Conservation (phyloP, 2,329 filamentous ascomycete genomes). For the Talaromyces sp. region DNA sequence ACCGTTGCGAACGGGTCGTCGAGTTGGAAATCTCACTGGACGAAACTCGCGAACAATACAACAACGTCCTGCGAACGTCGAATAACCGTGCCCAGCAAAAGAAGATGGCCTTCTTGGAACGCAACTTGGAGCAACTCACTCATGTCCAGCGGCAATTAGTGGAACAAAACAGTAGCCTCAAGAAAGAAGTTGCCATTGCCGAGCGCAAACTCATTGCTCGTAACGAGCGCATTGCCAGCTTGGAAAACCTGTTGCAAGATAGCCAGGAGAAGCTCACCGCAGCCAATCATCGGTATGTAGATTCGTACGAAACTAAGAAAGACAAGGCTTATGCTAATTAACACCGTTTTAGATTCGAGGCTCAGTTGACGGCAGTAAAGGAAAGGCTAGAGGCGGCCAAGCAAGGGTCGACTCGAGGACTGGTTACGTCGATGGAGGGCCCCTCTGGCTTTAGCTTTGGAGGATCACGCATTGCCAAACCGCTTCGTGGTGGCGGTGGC, state of each 20-base stretch:
- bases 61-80: constrained; percentile 91
- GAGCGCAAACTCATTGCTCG: constrained; percentile 94
- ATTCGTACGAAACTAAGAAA: constrained; percentile 4
- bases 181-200: constrained; percentile 98
- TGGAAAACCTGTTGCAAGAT: constrained; percentile 88
- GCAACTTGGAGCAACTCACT: constrained; percentile 95
- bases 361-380: constrained; percentile 94
- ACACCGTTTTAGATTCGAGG: constrained; percentile 69
- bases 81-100: constrained; percentile 99
- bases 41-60: constrained; percentile 97
- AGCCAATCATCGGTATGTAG: constrained; percentile 86
- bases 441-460: constrained; percentile 69
- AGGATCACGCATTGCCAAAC: constrained; percentile 58
- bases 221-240: constrained; percentile 92
- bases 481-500: constrained; percentile 48
- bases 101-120: constrained; percentile 99
- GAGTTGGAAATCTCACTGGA: constrained; percentile 97
- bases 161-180: constrained; percentile 92
- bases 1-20: constrained; percentile 94
- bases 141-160: constrained; percentile 96
- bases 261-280: constrained; percentile 97
- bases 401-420: constrained; percentile 78
- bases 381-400: constrained; percentile 96
- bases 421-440: constrained; percentile 59
- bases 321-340: constrained; percentile 10